These are phyloP conservation scores for Trichoderma aggressivum DNA, from an alignment of 2,329 filamentous ascomycete genomes.

Conservation along the genomic window DNA sequence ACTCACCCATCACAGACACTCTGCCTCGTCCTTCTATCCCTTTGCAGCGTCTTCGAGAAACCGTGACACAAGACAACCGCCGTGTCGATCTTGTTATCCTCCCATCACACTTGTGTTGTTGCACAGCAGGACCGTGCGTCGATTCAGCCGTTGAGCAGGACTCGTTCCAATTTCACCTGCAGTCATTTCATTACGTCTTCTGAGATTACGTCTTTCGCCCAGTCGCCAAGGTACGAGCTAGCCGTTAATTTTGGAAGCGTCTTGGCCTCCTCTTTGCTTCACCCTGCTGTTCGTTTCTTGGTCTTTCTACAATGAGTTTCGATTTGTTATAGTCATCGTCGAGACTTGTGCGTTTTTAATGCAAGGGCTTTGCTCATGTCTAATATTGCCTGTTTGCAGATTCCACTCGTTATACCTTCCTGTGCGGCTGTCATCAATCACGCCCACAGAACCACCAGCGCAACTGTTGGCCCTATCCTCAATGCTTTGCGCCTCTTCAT, in stretches of 20 bases:
- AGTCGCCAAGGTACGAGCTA: neutral
- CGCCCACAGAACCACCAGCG: neutral
- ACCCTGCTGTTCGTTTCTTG: neutral
- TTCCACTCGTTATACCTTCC: neutral
- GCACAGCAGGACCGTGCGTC: constrained; percentile 8
- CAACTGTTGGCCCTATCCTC: neutral
- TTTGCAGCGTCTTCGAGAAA: neutral
- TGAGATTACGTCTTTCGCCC: neutral
- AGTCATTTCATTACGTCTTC: neutral
- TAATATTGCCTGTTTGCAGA: neutral
- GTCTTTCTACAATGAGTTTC: neutral
- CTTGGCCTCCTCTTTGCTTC: neutral
- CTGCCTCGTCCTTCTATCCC: neutral
- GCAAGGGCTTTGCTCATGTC: neutral
- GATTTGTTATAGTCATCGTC: neutral
- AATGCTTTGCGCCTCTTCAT: neutral
- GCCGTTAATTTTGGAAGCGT: neutral
- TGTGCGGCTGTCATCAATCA: neutral
- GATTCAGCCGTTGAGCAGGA: neutral
- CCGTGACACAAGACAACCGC: neutral
- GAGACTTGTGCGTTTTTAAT: neutral
- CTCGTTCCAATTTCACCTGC: neutral
- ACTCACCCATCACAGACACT: neutral
- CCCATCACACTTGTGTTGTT: neutral
- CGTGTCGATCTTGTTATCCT: neutral